Evolutionary conservation across 805 yeast species (phyloP).

Genomic region (Candida stauntonica): DNA sequence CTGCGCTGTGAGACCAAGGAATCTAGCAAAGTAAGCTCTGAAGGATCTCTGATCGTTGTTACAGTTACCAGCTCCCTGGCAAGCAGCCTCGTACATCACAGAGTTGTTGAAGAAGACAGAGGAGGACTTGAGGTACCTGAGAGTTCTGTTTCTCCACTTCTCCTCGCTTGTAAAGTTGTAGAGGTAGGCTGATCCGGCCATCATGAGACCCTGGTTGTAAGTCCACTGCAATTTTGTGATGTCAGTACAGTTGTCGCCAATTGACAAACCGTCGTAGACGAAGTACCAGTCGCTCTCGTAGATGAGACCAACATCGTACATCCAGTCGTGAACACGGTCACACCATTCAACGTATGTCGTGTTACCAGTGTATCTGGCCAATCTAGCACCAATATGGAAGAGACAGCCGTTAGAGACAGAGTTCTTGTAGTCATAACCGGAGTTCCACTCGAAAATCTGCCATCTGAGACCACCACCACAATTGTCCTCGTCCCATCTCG

Average conservation of each 20-base stretch:
- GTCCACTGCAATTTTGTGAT: slow-evolving; percentile 62
- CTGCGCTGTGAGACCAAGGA: slow-evolving; percentile 57
- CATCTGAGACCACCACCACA: slow-evolving; percentile 84
- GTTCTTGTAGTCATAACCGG: slow-evolving; percentile 84
- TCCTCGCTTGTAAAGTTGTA: slow-evolving; percentile 57
- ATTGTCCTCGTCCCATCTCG: slow-evolving; percentile 64
- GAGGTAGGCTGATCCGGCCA: slow-evolving; percentile 66
- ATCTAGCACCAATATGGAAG: slow-evolving; percentile 76
- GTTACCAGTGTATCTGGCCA: slow-evolving; percentile 75
- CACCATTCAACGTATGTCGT: slow-evolving; percentile 71
- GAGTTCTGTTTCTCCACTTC: slow-evolving; percentile 54
- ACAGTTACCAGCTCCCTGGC: slow-evolving; percentile 55
- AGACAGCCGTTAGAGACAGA: slow-evolving; percentile 83
- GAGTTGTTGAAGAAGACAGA: slow-evolving; percentile 52
- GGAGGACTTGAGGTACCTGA: slow-evolving; percentile 42
- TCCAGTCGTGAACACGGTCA: slow-evolving; percentile 73
- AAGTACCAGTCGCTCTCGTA: slow-evolving; percentile 34
- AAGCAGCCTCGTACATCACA: slow-evolving; percentile 67
- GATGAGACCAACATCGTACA: slow-evolving; percentile 43
- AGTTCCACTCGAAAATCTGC: slow-evolving; percentile 88
- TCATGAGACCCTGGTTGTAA: slow-evolving; percentile 65
- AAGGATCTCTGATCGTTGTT: slow-evolving; percentile 73
- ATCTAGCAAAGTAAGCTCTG: slow-evolving; percentile 65
- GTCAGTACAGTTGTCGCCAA: slow-evolving; percentile 45
- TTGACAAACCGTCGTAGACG: slow-evolving; percentile 60